These are phyloP conservation scores for Diaporthe vaccinii DNA, from an alignment of 2,329 filamentous ascomycete genomes.

Conservation along the genomic window DNA sequence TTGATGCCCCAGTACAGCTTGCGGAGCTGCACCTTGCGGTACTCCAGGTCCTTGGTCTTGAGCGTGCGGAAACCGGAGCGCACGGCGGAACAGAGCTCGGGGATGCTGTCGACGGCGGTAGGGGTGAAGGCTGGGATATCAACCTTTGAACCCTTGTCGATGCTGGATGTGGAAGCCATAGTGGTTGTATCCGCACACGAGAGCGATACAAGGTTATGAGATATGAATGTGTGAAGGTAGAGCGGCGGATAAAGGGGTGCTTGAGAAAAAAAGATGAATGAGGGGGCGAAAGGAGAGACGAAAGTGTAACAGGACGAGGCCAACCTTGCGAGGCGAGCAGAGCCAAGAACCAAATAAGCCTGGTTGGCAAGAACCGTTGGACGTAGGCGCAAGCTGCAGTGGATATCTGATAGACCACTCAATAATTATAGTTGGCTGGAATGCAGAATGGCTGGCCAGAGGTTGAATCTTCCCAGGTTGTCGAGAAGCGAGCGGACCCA, in stretches of 20 bases:
- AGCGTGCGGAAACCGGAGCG: constrained; percentile 81
- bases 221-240: not conserved
- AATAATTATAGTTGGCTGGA: not conserved
- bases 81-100: constrained; percentile 69
- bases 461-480: not conserved
- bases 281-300: constrained; percentile 9
- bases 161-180: constrained; percentile 29
- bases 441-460: not conserved
- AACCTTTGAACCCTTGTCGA: constrained; percentile 56
- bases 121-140: constrained; percentile 65
- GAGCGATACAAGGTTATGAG: not conserved
- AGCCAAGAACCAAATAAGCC: not conserved
- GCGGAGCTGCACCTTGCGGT: constrained; percentile 86
- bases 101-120: constrained; percentile 77
- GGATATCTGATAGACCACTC: not conserved
- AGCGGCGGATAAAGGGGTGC: not conserved
- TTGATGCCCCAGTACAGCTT: constrained; percentile 94
- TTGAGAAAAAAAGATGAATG: not conserved
- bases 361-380: not conserved
- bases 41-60: constrained; percentile 86
- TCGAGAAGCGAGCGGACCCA: constrained; percentile 12
- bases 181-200: not conserved
- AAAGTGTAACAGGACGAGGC: constrained; percentile 4
- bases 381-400: not conserved
- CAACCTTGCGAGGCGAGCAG: constrained; percentile 22